Base-by-base conservation (phyloP, 345 rosid species). In the Lepidium aucheri region DNA sequence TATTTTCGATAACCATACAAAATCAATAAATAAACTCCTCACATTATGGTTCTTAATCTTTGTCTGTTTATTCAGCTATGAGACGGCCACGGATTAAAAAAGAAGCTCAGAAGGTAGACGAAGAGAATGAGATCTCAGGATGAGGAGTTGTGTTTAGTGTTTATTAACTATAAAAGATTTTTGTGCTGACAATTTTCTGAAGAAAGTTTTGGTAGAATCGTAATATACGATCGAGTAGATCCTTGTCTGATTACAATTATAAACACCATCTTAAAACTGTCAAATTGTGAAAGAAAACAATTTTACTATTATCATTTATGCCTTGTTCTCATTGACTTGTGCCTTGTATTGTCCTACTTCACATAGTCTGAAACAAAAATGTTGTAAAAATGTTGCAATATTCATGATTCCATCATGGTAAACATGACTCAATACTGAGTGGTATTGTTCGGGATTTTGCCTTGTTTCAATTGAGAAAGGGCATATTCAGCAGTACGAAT, bases 401-500 rank as follows among this genome's bases (percentile, higher is more conserved):
- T 6, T 7, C 45, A 15, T 14, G 0, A n/a, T 24, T n/a, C 3
- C 50, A 32, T 2, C 17, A 40, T 50, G 28, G 38, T 28, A 28
- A 67, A 5, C 40, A 39, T 0, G 13, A 4, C 16, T 73, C 72
- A 73, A 18, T 66, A 66, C 63, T 73, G 72, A 53, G 77, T 73
- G 13, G 53, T 56, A 45, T 58, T 70, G 50, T 79, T 83, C 6
- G 87, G 82, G 43, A 83, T 74, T 39, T 81, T 78, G 60, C 87
- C 86, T 65, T 83, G 82, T 72, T 65, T 79, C 65, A 85, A 63
- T 8, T 72, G 62, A 8, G 83, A 74, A 44, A 84, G 83, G 65
- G 80, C 76, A 63, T 85, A 78, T 9, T 83, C 84, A 52, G 77
- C 87, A 5, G 87, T 68, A 22, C 76, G 76, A 9, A 79, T 69